Evolutionary conservation across 163 green algal species (phyloP), one percentile per base, ranked within the genome.

Genomic region (Coccomyxa subellipsoidea): DNA sequence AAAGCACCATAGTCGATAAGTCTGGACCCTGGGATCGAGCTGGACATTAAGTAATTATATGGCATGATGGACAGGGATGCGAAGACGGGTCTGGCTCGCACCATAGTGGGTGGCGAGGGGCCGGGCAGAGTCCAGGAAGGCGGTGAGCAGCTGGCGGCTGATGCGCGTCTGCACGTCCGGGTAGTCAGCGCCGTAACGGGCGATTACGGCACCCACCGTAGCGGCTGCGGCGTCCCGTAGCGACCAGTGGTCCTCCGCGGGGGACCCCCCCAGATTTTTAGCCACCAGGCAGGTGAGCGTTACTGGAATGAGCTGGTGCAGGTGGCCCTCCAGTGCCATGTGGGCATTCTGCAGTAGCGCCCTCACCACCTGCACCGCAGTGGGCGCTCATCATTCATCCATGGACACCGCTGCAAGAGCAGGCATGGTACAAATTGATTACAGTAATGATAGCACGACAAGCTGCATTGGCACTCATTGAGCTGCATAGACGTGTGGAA

Each of bases 251-350:
- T 90, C 79, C 21, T 83, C 71, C 25, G 47, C 12, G 10, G 40
- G 12, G 27, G 47, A 54, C 76, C 66, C 84, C 84, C 94, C 93
- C 34, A 98, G 85, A 0, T 82, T 70, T 77, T 91, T 90, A 0
- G 92, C 93, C 10, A 97, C 83, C 23, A 95, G 76, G 89, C 93
- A 96, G 0, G 94, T 97, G 27, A 98, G 69, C n/a, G 97, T 77
- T 0, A 90, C 87, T n/a, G 95, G 94, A 89, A 98, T 91, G 73
- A 98, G 87, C 85, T 95, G 90, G 71, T 96, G 92, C 78, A 98
- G 85, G 84, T 98, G 97, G n/a, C 86, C 88, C 82, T 93, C 90
- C 76, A 91, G 36, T 12, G 84, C 35, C 5, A 91, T 36, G 34
- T 84, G 71, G 6, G 66, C 23, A 38, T 91, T 91, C 18, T 23